Evolutionary conservation across 306 rosid genomes (phyloP).

Genomic region (Citrullus colocynthis): DNA sequence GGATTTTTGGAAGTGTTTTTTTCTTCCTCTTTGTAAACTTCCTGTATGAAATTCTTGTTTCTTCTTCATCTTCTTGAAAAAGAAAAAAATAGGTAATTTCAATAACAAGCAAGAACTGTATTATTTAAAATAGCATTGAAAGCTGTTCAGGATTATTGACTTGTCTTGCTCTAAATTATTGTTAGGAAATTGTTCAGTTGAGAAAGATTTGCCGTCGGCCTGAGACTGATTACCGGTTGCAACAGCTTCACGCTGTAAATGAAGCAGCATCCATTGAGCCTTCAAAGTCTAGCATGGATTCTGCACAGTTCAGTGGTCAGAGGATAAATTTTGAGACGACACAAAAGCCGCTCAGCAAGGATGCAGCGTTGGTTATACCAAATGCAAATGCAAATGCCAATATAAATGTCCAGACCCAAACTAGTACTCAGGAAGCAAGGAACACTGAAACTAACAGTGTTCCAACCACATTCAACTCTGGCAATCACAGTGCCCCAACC

Average conservation of each 20-base stretch:
- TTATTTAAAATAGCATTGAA: not conserved
- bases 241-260: conserved; percentile 72
- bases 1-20: no score
- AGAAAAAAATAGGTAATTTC: not conserved
- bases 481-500: conserved; percentile 3
- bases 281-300: conserved; percentile 32
- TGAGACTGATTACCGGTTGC: conserved; percentile 80
- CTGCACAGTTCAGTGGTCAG: conserved; percentile 16
- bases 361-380: not conserved
- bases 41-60: no score
- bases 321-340: conserved; percentile 30
- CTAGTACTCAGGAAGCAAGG: conserved; percentile 1
- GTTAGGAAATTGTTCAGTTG: conserved; percentile 87
- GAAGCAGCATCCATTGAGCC: conserved; percentile 51
- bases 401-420: conserved; percentile 1
- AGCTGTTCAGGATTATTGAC: conserved; percentile 1
- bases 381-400: not conserved
- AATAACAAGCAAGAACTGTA: not conserved
- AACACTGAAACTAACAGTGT: not conserved
- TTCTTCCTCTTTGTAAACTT: no score
- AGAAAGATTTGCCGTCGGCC: conserved; percentile 95
- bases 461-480: conserved; percentile 25
- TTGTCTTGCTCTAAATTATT: conserved; percentile 6
- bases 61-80: no score
- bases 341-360: conserved; percentile 24